A percentile compares a stretch with the other conserved stretches of the same genome.
Conservation (phyloP, 2,329 filamentous ascomycete genomes). For the Chrysoporthe puriensis region DNA sequence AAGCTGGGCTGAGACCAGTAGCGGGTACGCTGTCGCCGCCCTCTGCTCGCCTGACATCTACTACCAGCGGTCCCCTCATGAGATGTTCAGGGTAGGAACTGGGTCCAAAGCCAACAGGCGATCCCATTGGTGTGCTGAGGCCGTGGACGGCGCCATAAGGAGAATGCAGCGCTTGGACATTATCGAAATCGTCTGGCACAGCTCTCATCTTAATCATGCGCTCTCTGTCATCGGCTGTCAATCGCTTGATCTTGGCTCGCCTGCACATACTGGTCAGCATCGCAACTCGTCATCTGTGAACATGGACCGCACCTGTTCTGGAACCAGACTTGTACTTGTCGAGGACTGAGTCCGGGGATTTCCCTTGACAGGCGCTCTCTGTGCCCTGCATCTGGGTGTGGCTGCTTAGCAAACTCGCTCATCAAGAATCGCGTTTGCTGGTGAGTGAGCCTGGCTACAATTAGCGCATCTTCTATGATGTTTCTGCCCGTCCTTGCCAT, state of each 20-base stretch:
- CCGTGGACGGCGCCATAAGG: conserved; percentile 66
- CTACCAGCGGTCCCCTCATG: conserved; percentile 65
- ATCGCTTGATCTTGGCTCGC: conserved; percentile 72
- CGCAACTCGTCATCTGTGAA: neutral
- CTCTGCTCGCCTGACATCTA: conserved; percentile 68
- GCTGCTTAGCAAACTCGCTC: conserved; percentile 95
- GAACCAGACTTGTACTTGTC: conserved; percentile 98
- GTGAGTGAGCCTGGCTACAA: conserved; percentile 73
- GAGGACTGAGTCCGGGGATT: conserved; percentile 87
- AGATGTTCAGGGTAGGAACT: conserved; percentile 62
- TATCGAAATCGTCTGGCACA: conserved; percentile 72
- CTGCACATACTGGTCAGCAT: conserved; percentile 42
- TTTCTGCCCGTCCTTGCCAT: conserved; percentile 34
- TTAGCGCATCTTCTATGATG: conserved; percentile 35
- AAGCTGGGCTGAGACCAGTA: conserved; percentile 68
- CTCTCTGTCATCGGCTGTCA: conserved; percentile 71
- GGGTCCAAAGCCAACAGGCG: conserved; percentile 52
- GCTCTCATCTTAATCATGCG: conserved; percentile 74
- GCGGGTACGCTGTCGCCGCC: conserved; percentile 70
- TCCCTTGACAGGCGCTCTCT: conserved; percentile 84
- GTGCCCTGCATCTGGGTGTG: conserved; percentile 90
- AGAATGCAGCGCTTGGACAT: conserved; percentile 69
- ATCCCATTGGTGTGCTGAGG: conserved; percentile 51
- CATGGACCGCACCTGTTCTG: conserved; percentile 77
- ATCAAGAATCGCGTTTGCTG: conserved; percentile 97